phyloP scores from a whole-genome alignment of 2,329 filamentous ascomycete species.

The Aureobasidium lini region DNA sequence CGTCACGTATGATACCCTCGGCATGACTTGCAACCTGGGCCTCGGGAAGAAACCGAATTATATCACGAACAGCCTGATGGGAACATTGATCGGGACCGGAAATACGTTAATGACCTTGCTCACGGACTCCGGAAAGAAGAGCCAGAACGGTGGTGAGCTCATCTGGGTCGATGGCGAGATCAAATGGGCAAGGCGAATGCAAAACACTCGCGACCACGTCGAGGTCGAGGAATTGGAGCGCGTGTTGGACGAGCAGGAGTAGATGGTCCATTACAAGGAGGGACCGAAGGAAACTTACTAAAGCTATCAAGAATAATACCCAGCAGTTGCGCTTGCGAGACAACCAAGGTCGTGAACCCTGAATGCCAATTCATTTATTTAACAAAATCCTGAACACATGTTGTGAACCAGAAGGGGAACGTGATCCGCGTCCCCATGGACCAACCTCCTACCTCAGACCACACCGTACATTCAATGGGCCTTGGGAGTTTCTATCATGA shows the following conservation, averaged over 20 bases:
- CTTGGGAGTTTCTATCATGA: too few species aligned
- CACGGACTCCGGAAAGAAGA: conserved; percentile 18
- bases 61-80: conserved; percentile 16
- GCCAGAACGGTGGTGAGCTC: conserved; percentile 33
- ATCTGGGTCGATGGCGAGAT: conserved; percentile 28
- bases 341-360: too few species aligned
- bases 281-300: neutral
- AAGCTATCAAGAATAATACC: too few species aligned
- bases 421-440: too few species aligned
- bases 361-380: too few species aligned
- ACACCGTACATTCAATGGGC: too few species aligned
- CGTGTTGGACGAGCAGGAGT: neutral
- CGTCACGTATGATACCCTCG: conserved; percentile 25
- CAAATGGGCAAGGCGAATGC: conserved; percentile 30
- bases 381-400: too few species aligned
- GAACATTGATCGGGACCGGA: conserved; percentile 1
- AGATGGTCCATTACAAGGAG: neutral
- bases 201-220: conserved; percentile 28
- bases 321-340: too few species aligned
- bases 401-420: too few species aligned
- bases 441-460: too few species aligned
- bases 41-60: conserved; percentile 24
- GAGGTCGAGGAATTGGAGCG: conserved; percentile 24
- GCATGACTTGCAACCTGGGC: conserved; percentile 24
- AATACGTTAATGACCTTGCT: conserved; percentile 21